Percentiles rank a stretch among this genome's conserved stretches.
These are phyloP conservation scores for Rhynchosporium graminicola DNA, from an alignment of 2,329 filamentous ascomycete species.

Conservation along the genomic window DNA sequence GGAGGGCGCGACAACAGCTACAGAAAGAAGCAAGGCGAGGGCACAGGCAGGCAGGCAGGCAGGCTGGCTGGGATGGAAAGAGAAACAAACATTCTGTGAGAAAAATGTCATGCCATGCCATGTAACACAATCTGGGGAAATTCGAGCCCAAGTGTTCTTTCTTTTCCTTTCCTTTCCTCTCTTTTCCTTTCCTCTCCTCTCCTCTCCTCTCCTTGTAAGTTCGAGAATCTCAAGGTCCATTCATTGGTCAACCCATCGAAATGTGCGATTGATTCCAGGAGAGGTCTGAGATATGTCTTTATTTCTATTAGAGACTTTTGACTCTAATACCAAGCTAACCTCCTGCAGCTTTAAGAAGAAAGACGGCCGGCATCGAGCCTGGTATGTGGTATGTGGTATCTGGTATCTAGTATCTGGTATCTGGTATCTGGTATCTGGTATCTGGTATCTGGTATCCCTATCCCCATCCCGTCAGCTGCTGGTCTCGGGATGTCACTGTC, in stretches of 20 bases:
- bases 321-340: not conserved
- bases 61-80: not conserved
- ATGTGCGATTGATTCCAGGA: conserved; percentile 8
- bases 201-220: no score
- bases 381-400: no score
- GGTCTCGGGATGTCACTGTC: not conserved
- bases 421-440: no score
- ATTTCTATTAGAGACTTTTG: no score
- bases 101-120: not conserved
- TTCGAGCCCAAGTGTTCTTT: no score
- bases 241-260: not conserved
- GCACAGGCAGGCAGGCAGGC: not conserved
- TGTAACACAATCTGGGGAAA: not conserved
- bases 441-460: no score
- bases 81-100: not conserved
- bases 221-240: not conserved
- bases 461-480: no score
- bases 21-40: not conserved
- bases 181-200: no score
- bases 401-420: no score
- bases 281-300: not conserved
- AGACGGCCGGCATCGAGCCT: not conserved
- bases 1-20: no score
- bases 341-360: not conserved
- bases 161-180: no score